Base-by-base conservation (phyloP, 2,329 filamentous ascomycete genomes). In the Knufia petricola region DNA sequence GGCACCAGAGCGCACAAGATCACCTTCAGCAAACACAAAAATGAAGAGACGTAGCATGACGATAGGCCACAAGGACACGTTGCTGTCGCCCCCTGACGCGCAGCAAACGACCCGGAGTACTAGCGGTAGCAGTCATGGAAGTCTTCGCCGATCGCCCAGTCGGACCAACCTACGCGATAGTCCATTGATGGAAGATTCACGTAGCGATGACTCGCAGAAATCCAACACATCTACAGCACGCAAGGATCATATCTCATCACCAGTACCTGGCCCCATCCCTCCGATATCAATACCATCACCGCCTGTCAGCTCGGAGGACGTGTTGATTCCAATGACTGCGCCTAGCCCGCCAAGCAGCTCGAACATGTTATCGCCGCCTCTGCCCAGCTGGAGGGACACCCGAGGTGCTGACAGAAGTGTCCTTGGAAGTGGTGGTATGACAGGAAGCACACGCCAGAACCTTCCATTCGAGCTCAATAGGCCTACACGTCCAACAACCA, bases 41-140 rank as follows among this genome's bases (percentile, higher is more conserved):
- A n/a, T 39, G 24, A 47, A 47, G 28, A 21, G 44, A 13, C 32
- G 44, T 9, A 47, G 44, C 34, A 47, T 47, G 23, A 30, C 34
- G 4, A 47, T 47, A 15, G 36, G 20, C 21, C 36, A 47, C 34
- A 47, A 9, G 20, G 28, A 21, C 17, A 44, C 13, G 3, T 15
- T 24, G 10, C 17, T 31, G 19, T 23, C 34, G 17, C 34, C 20
- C 13, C 7, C 6, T 17, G 10, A n/a, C n/a, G 17, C 41, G 13
- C 24, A 44, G 17, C 3, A 24, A 6, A 26, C 10, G 10, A 15
- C 19, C 2, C 41, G 41, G 10, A 44, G 21, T 19, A 12, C 28
- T 3, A 44, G 41, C 24, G 32, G 13, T 7, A 20, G 13, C 7
- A 44, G 24, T 44, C 19, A 26, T 19, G 37, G 21, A 40, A 21